Evolutionary conservation across 2,329 filamentous ascomycete species (phyloP).

Genomic region (Mycosphaerella sp.): DNA sequence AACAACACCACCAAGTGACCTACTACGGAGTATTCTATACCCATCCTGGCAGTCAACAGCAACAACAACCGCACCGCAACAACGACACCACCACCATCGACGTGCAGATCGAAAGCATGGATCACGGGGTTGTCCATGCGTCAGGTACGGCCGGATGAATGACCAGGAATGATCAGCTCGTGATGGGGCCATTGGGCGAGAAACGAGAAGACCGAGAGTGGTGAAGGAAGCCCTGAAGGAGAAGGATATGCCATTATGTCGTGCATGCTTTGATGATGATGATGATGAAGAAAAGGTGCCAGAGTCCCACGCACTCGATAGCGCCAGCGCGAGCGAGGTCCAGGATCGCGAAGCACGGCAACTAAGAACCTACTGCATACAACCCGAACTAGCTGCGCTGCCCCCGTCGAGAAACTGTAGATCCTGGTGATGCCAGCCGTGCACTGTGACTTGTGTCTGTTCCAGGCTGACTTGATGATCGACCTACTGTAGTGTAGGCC

Average conservation of each 20-base stretch:
- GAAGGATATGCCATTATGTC: constrained; percentile 20
- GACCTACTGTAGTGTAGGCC: too few relatives aligned
- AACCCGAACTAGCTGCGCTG: too few relatives aligned
- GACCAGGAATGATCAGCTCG: constrained; percentile 2
- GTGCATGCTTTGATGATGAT: too few relatives aligned
- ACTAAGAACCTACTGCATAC: constrained; percentile 27
- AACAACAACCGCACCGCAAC: too few relatives aligned
- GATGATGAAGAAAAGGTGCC: neutral
- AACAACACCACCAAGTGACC: too few relatives aligned
- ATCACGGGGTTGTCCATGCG: constrained; percentile 23
- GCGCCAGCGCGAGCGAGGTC: constrained; percentile 21
- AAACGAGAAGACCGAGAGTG: too few relatives aligned
- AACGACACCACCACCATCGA: too few relatives aligned
- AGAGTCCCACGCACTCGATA: constrained; percentile 9
- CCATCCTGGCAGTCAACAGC: too few relatives aligned
- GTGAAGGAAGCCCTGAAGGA: too few relatives aligned
- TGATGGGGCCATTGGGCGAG: constrained; percentile 5
- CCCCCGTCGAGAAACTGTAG: constrained; percentile 25
- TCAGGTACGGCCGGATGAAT: constrained; percentile 13
- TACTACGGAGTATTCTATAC: too few relatives aligned
- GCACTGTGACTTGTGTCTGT: constrained; percentile 6
- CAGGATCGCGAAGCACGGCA: constrained; percentile 16
- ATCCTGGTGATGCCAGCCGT: constrained; percentile 19
- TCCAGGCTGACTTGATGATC: neutral
- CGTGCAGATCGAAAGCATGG: constrained; percentile 15